These are phyloP conservation scores for Trametes elegans DNA, from an alignment of 768 basidiomycete genomes.

Conservation along the genomic window DNA sequence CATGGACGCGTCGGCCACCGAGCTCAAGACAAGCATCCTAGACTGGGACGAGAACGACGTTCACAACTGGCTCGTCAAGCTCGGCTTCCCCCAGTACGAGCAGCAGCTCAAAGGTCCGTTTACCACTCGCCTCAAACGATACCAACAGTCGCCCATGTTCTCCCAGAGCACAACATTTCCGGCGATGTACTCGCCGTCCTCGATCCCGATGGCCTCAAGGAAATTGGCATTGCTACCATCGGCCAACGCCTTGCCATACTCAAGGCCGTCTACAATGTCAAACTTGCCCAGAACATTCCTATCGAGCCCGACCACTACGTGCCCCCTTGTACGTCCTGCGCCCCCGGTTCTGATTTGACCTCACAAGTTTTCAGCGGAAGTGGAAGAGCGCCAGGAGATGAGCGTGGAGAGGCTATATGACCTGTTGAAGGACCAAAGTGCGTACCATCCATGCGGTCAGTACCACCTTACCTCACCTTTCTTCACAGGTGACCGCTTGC, in stretches of 20 bases:
- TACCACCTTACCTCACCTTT: background rate
- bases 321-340: slow-evolving; percentile 70
- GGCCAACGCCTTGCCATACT: slow-evolving; percentile 92
- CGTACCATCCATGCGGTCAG: slow-evolving; percentile 8
- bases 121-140: slow-evolving; percentile 16
- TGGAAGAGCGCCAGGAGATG: slow-evolving; percentile 51
- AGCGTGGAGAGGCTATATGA: slow-evolving; percentile 66
- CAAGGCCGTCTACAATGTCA: slow-evolving; percentile 88
- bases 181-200: slow-evolving; percentile 87
- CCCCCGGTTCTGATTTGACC: background rate
- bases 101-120: slow-evolving; percentile 69
- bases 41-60: slow-evolving; percentile 83
- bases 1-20: slow-evolving; percentile 32
- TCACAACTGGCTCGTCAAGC: slow-evolving; percentile 67
- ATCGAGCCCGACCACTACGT: slow-evolving; percentile 84
- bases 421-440: slow-evolving; percentile 76
- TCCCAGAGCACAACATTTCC: slow-evolving; percentile 83
- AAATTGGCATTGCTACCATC: slow-evolving; percentile 83
- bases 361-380: slow-evolving; percentile 50
- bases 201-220: slow-evolving; percentile 81
- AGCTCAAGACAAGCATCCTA: slow-evolving; percentile 32
- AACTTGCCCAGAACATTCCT: slow-evolving; percentile 78
- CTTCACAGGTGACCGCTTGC: slow-evolving; percentile 63
- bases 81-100: slow-evolving; percentile 88
- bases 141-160: background rate